A percentile compares a stretch with the other conserved stretches of the same genome.
These are phyloP conservation scores for Debaryomyces robertsiae DNA, from an alignment of 1,139 yeast species.

Conservation along the genomic window DNA sequence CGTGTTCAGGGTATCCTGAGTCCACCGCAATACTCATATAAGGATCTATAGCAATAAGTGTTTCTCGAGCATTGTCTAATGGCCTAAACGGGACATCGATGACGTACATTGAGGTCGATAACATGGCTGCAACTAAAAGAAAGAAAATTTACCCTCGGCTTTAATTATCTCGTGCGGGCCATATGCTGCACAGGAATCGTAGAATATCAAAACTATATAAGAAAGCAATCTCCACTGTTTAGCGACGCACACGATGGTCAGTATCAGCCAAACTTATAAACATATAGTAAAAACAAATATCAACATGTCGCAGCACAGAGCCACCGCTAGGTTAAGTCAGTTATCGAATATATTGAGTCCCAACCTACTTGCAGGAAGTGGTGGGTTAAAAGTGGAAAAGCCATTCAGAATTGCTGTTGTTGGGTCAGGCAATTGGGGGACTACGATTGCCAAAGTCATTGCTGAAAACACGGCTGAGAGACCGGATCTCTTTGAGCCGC, in stretches of 20 bases:
- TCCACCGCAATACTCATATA: too few relatives aligned
- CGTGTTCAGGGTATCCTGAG: too few relatives aligned
- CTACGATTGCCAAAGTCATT: conserved; percentile 49
- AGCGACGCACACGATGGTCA: background rate
- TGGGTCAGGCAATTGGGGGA: conserved; percentile 56
- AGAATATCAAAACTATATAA: background rate
- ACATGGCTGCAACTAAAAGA: background rate
- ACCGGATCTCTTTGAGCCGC: conserved; percentile 40
- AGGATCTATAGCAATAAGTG: too few relatives aligned
- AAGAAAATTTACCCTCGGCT: conserved; percentile 1
- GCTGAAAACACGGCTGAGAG: conserved; percentile 47
- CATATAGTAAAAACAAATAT: conserved; percentile 1
- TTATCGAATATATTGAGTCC: conserved; percentile 39
- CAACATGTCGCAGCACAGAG: conserved; percentile 17
- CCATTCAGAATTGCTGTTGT: conserved; percentile 46
- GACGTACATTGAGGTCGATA: too few relatives aligned
- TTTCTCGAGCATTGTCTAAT: too few relatives aligned
- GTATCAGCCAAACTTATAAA: background rate
- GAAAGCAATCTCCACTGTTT: conserved; percentile 1
- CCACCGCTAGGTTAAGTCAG: conserved; percentile 43
- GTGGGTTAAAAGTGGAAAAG: conserved; percentile 21
- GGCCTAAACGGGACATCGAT: too few relatives aligned
- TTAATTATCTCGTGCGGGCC: conserved; percentile 1
- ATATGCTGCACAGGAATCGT: too few relatives aligned
- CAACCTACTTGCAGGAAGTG: conserved; percentile 20